phyloP scores from a whole-genome alignment of 306 rosid genomes.

The Gillenia trifoliata region DNA sequence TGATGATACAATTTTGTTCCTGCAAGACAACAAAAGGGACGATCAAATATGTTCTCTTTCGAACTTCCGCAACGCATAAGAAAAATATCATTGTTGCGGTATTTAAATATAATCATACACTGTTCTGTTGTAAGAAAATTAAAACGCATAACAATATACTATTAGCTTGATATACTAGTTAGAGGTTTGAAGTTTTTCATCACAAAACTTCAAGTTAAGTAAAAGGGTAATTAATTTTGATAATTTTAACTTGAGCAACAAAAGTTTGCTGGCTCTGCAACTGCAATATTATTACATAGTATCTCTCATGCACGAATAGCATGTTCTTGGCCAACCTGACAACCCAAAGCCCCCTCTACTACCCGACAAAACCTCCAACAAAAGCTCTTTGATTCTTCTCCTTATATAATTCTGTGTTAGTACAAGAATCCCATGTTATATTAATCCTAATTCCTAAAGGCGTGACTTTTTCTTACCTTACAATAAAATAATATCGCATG shows the following conservation, averaged over 20 bases:
- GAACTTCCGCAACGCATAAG: not conserved
- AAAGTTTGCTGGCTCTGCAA: not conserved
- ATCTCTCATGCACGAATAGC: not conserved
- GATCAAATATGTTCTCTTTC: not conserved
- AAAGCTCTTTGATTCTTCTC: not conserved
- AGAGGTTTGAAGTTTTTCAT: too few relatives aligned
- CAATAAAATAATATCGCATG: slow-evolving; percentile 1
- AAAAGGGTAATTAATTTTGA: not conserved
- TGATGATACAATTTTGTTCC: not conserved
- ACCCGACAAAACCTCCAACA: slow-evolving; percentile 3
- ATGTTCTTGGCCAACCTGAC: not conserved
- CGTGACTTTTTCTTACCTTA: not conserved
- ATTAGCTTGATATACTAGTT: too few relatives aligned
- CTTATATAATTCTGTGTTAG: not conserved
- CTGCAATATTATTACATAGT: not conserved
- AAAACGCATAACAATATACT: too few relatives aligned
- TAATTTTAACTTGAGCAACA: not conserved
- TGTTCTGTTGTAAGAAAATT: too few relatives aligned
- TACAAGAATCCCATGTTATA: slow-evolving; percentile 12
- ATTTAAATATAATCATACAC: too few relatives aligned
- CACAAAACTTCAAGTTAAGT: not conserved
- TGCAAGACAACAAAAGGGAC: not conserved
- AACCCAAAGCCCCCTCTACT: not conserved
- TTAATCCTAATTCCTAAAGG: slow-evolving; percentile 5
- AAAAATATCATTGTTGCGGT: not conserved